These are phyloP conservation scores for Trichoderma citrinoviride DNA, from an alignment of 2,329 filamentous ascomycete genomes.

Conservation along the genomic window DNA sequence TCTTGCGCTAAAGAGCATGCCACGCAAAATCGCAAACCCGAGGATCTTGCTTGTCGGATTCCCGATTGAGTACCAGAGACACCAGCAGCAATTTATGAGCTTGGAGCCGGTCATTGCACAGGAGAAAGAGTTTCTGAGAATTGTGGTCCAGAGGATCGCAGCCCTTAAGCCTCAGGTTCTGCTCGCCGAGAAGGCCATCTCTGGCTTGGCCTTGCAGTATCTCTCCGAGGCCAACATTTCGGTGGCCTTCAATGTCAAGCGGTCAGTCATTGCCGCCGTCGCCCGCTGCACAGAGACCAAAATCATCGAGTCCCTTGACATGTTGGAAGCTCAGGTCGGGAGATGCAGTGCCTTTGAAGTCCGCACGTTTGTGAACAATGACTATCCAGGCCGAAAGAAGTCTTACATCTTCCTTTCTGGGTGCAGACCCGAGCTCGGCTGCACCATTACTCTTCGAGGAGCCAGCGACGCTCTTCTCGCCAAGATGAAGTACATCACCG, in stretches of 20 bases:
- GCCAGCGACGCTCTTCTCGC: conserved; percentile 68
- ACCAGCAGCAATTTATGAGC: conserved; percentile 91
- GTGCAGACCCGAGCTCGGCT: conserved; percentile 84
- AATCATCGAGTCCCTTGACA: conserved; percentile 92
- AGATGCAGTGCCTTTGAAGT: conserved; percentile 87
- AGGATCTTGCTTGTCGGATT: conserved; percentile 92
- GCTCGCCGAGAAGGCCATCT: conserved; percentile 89
- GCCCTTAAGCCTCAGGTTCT: conserved; percentile 81
- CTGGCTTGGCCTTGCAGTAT: conserved; percentile 84
- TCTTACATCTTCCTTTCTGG: conserved; percentile 95
- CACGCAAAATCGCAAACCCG: conserved; percentile 76
- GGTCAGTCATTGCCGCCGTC: conserved; percentile 91
- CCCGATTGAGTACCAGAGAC: conserved; percentile 86
- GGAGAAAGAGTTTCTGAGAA: conserved; percentile 88
- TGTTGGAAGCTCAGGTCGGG: conserved; percentile 71
- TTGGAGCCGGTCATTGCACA: conserved; percentile 94
- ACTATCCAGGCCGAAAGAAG: conserved; percentile 73
- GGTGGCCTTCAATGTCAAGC: conserved; percentile 94
- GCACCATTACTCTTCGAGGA: conserved; percentile 88
- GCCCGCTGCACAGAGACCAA: conserved; percentile 87
- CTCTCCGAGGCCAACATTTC: conserved; percentile 86
- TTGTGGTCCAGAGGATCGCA: conserved; percentile 87
- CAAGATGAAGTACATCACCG: conserved; percentile 87
- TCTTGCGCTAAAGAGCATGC: conserved; percentile 93
- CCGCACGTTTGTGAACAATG: conserved; percentile 85